These are phyloP conservation scores for Cornus florida DNA, from an alignment of 148 eudicot genomes.

Conservation along the genomic window DNA sequence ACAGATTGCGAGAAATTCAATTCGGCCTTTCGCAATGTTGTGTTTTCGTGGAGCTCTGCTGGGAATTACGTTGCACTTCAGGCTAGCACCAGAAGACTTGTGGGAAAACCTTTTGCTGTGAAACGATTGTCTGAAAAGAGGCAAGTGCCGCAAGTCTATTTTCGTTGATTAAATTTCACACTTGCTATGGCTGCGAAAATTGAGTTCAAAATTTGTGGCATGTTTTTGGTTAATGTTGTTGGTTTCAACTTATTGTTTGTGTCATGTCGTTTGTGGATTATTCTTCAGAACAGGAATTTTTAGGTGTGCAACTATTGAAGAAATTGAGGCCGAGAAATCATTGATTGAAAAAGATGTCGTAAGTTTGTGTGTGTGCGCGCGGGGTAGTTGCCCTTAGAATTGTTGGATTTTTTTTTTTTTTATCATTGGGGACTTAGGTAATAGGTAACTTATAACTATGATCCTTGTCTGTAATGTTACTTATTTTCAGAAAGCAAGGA, in stretches of 20 bases:
- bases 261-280: conserved; percentile 10
- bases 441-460: not conserved
- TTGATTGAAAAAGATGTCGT: conserved; percentile 72
- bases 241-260: not conserved
- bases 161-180: not conserved
- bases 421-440: not conserved
- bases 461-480: not conserved
- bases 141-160: conserved; percentile 58
- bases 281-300: conserved; percentile 60
- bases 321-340: conserved; percentile 87
- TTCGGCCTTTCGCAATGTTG: conserved; percentile 28
- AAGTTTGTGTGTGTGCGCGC: conserved; percentile 23
- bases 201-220: not conserved
- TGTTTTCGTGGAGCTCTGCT: conserved; percentile 56
- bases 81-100: conserved; percentile 32
- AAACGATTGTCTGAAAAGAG: conserved; percentile 40
- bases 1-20: conserved; percentile 26
- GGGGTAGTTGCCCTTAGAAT: not conserved
- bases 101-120: conserved; percentile 33
- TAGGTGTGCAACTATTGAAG: conserved; percentile 83
- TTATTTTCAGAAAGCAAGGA: conserved; percentile 72
- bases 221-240: not conserved
- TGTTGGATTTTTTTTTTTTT: not conserved
- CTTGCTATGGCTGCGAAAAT: not conserved
- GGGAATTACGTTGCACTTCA: conserved; percentile 53